Evolutionary conservation across 1,284 basidiomycete species (phyloP).

Genomic region (Gomphus sp.): DNA sequence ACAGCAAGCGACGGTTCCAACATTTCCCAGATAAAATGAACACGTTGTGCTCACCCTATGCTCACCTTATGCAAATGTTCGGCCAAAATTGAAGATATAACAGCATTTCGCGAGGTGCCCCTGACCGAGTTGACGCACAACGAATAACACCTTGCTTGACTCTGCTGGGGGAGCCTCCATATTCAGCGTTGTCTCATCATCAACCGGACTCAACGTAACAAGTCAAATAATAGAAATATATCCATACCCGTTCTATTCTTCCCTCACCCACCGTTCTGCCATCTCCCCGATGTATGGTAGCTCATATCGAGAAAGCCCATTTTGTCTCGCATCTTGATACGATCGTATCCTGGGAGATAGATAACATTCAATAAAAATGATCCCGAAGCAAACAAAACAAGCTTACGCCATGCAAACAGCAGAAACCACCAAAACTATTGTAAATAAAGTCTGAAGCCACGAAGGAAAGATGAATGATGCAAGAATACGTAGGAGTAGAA

Average conservation of each 20-base stretch:
- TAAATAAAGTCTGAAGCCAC: slow-evolving; percentile 38
- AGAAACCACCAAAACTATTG: slow-evolving; percentile 31
- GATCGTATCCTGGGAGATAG: slow-evolving; percentile 41
- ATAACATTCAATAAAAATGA: slow-evolving; percentile 12
- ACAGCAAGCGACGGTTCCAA: neutral
- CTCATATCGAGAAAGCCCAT: slow-evolving; percentile 48
- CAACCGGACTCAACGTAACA: neutral
- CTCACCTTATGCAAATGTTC: neutral
- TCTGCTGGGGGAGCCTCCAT: neutral
- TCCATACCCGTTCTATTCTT: slow-evolving; percentile 37
- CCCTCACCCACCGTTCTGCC: slow-evolving; percentile 66
- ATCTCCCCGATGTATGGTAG: slow-evolving; percentile 60
- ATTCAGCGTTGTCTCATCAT: neutral
- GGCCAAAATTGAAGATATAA: neutral
- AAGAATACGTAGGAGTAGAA: slow-evolving; percentile 54
- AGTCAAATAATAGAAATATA: neutral
- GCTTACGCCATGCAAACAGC: slow-evolving; percentile 51
- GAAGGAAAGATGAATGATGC: slow-evolving; percentile 42
- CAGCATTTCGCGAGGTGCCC: neutral
- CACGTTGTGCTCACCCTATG: neutral
- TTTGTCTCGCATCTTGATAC: slow-evolving; percentile 52
- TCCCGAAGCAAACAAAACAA: neutral
- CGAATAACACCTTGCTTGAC: neutral
- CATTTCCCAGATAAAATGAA: neutral
- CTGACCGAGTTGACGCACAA: neutral